Conservation (phyloP, 2,329 filamentous ascomycete genomes). For the Rosellinia necatrix region DNA sequence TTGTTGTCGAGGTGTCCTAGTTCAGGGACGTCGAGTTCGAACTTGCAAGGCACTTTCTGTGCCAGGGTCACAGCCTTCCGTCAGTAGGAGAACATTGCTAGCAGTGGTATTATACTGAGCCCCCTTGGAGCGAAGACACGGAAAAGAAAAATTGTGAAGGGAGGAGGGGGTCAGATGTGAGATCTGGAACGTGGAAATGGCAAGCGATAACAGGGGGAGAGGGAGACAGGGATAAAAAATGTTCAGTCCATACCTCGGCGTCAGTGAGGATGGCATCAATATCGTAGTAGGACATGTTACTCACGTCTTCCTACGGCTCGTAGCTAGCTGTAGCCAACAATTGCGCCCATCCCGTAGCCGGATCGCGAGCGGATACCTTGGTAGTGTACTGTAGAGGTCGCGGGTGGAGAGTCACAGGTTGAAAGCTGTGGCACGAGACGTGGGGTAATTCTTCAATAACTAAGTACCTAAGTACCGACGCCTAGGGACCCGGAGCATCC, state of each 20-base stretch:
- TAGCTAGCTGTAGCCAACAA: neutral
- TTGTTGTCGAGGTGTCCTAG: slow-evolving; percentile 91
- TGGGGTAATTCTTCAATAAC: slow-evolving; percentile 9
- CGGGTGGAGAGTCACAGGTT: neutral
- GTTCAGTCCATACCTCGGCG: slow-evolving; percentile 70
- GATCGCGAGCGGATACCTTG: too few species aligned
- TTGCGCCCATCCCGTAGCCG: neutral
- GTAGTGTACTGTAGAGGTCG: neutral
- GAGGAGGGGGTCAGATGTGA: neutral
- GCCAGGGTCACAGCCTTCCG: slow-evolving; percentile 7
- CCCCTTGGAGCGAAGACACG: too few species aligned
- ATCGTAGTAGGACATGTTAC: slow-evolving; percentile 77
- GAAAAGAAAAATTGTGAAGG: neutral
- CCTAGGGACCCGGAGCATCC: slow-evolving; percentile 10
- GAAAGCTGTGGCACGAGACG: neutral
- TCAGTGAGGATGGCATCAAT: slow-evolving; percentile 84
- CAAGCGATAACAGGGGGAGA: neutral
- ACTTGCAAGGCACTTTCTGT: slow-evolving; percentile 93
- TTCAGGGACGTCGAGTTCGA: slow-evolving; percentile 85
- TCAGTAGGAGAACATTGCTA: slow-evolving; percentile 15
- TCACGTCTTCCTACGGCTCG: slow-evolving; percentile 15
- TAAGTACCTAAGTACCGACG: too few species aligned
- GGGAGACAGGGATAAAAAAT: neutral
- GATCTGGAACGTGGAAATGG: too few species aligned
- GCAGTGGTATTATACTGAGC: too few species aligned